Base-by-base conservation (phyloP, 805 yeast genomes). In the Yarrowia sp. region DNA sequence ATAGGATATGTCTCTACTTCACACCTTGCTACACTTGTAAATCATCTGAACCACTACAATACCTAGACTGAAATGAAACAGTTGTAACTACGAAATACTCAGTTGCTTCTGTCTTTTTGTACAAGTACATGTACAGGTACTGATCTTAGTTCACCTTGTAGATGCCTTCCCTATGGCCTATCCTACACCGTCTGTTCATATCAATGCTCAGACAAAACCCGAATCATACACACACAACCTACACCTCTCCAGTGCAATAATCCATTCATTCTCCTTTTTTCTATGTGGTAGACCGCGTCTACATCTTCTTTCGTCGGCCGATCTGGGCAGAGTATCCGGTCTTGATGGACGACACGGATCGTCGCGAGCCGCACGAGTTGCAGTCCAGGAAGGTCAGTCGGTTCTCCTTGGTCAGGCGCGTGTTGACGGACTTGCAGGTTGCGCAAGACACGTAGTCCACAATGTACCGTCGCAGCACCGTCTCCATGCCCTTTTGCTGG, bases 391-490 rank as follows among this genome's bases (percentile, higher is more conserved):
- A 94, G 80, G 90, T 96, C 78, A 94, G 84, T 81, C 99, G 89
- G 81, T 92, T 94, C 79, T 94, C 99, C 79, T 96, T 92, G 81
- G 87, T 89, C 75, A 94, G 83, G 69, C 87, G 94, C 46, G 99
- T 94, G 78, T 94, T 94, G 84, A 91, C 92, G 64, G 97, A 89
- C 81, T 93, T 94, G 81, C 99, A 94, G 46, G 99, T 94, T 82
- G 94, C 90, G 84, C 99, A 94, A 60, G 97, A 90, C 68, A 94
- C 99, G 74, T 94, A 94, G 77, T 94, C 99, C 74, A 90, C 80
- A 74, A 96, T 94, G 76, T 94, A 94, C 77, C 97, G 84, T 81
- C 98, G 87, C 77, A 94, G 82, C 66, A 94, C 96, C 67, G 91
- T 87, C 78, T 94, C 99, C 82, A 94, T 86, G 77, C 92, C 97